Evolutionary conservation across 1,139 yeast species (phyloP), one percentile per base, ranked within the genome.

Genomic region (Citeromyces siamensis): DNA sequence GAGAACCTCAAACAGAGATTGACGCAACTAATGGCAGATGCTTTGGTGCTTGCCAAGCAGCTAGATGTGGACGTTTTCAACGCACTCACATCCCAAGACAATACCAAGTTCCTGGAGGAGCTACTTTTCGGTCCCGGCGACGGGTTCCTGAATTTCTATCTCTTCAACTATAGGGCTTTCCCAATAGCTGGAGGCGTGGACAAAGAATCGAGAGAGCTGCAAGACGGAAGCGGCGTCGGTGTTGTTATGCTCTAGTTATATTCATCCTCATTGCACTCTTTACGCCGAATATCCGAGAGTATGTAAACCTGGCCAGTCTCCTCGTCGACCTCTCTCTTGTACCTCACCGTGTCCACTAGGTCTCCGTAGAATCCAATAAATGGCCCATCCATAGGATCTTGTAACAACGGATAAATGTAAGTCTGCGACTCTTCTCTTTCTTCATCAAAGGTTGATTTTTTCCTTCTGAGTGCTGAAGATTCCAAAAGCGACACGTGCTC

Each of bases 71-170:
- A 90, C 55, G 97, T 93, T 3, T 85, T 88, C 68, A 90, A 90
- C 55, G 95, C 96, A 12, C 67, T 90, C 42, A 77, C 96, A 0
- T 68, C 86, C 9, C 94, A 88, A 59, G 98, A 90, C 53, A 93
- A 90, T 54, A 71, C 86, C 7, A 61, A 77, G 42, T 85, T 90
- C 59, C 63, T 90, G 46, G 80, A 83, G 29, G 77, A 81, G 36
- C 68, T 84, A 58, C 84, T 85, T 55, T 90, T 93, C 56, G 96
- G 95, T 18, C 73, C 76, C 36, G 99, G 99, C 33, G 97, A 90
- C 55, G 99, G 98, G 1, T 72, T 72, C 53, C 68, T 90, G 52
- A 83, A 90, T 59, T 93, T 81, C 56, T 90, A 90, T 54, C 62
- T 93, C 49, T 93, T 90, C 68, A 90, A 90, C 57, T 90, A 88